These are phyloP conservation scores for Mycosphaerelloides madeirae DNA, from an alignment of 2,329 filamentous ascomycete genomes.

Conservation along the genomic window DNA sequence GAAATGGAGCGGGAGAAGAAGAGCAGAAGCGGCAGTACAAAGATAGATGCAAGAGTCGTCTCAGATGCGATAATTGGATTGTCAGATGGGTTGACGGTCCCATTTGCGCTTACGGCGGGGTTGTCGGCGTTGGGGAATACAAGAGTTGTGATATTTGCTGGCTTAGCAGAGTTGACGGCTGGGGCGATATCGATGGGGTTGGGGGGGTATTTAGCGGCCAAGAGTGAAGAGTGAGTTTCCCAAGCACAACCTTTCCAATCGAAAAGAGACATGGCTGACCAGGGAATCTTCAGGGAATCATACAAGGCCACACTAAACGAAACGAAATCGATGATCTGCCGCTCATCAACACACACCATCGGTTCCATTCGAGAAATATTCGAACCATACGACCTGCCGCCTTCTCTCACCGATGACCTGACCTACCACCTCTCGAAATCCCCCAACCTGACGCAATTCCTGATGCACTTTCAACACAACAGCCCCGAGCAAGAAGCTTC, in stretches of 20 bases:
- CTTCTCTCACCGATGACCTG: conserved; percentile 16
- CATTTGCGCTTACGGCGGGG: conserved; percentile 40
- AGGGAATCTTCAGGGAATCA: conserved; percentile 38
- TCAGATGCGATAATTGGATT: conserved; percentile 42
- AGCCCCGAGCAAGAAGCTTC: conserved; percentile 37
- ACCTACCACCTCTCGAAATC: conserved; percentile 14
- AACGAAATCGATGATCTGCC: conserved; percentile 36
- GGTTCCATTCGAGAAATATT: conserved; percentile 41
- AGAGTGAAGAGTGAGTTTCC: conserved; percentile 45
- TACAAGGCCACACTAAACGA: conserved; percentile 42
- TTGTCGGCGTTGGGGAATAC: conserved; percentile 36
- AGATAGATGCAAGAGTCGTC: conserved; percentile 37
- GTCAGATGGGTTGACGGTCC: conserved; percentile 40
- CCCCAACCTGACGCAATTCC: conserved; percentile 39
- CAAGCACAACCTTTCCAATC: too few species aligned
- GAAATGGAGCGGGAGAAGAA: conserved; percentile 3
- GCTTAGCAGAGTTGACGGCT: conserved; percentile 37
- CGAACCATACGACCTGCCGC: conserved; percentile 36
- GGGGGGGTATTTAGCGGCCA: conserved; percentile 42
- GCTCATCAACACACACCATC: conserved; percentile 34
- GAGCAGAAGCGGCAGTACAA: background rate
- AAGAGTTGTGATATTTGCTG: conserved; percentile 37
- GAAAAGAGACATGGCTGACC: too few species aligned
- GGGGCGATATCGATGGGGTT: conserved; percentile 40
- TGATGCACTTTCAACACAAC: conserved; percentile 46